Conservation (phyloP, 345 rosid genomes). For the Hibiscus mutabilis region DNA sequence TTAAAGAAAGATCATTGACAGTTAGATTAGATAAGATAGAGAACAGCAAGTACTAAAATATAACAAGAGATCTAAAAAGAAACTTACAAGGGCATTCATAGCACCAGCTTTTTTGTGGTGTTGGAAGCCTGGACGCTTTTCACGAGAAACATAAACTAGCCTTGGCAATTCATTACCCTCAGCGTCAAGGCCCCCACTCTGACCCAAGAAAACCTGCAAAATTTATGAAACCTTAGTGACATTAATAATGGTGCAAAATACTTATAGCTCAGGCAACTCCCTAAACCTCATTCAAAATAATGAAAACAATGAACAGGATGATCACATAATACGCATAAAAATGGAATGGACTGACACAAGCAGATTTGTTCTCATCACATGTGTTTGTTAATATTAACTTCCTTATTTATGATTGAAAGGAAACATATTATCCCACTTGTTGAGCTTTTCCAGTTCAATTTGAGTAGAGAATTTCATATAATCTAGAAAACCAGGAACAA, state of each 20-base stretch:
- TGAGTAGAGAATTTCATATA: no score
- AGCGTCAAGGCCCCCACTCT: neutral
- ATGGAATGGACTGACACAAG: neutral
- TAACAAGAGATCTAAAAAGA: neutral
- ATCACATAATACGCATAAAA: neutral
- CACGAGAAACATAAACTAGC: neutral
- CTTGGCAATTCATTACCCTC: neutral
- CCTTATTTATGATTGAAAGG: neutral
- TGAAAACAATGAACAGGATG: neutral
- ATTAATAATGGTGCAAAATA: neutral
- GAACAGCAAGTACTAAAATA: neutral
- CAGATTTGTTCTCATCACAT: neutral
- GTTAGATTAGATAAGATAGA: neutral
- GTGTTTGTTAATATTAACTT: neutral
- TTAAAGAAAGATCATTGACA: slow-evolving; percentile 23
- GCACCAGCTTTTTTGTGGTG: neutral
- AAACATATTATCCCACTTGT: no score
- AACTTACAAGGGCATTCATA: neutral
- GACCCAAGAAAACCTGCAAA: neutral
- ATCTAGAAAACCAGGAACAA: no score
- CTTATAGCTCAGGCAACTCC: neutral
- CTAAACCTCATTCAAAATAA: neutral
- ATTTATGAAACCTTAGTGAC: no score
- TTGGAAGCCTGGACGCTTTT: neutral
- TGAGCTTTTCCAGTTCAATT: no score